Percentiles rank a stretch among this genome's conserved stretches.
These are phyloP conservation scores for Penicillium sp. DNA, from an alignment of 2,329 filamentous ascomycete species.

Conservation along the genomic window DNA sequence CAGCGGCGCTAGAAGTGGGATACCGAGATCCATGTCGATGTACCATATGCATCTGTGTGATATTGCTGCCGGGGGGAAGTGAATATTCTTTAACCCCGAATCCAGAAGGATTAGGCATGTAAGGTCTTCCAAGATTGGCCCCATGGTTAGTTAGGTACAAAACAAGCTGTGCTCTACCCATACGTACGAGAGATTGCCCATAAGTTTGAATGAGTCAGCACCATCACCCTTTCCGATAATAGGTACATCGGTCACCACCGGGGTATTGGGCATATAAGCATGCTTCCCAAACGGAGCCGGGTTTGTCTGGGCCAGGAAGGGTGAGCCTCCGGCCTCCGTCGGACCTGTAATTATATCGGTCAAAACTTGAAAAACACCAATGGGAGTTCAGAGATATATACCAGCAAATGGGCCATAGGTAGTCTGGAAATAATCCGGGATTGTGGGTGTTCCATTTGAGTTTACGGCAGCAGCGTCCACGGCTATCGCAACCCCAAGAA, in stretches of 20 bases:
- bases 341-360: constrained; percentile 1
- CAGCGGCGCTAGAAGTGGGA: constrained; percentile 60
- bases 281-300: constrained; percentile 61
- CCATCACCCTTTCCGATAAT: constrained; percentile 58
- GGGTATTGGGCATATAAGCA: constrained; percentile 65
- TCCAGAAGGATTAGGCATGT: constrained; percentile 60
- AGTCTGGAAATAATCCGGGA: background rate
- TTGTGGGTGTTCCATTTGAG: background rate
- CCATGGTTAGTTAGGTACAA: background rate
- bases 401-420: background rate
- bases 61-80: constrained; percentile 63
- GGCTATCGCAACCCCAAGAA: background rate
- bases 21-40: constrained; percentile 73
- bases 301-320: constrained; percentile 70
- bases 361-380: background rate
- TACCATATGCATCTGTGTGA: constrained; percentile 69
- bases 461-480: background rate
- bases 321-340: constrained; percentile 60
- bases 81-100: constrained; percentile 73
- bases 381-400: background rate
- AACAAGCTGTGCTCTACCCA: background rate
- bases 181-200: constrained; percentile 58
- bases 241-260: constrained; percentile 68
- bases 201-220: constrained; percentile 66
- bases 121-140: constrained; percentile 49